Evolutionary conservation across 257 asterid species (phyloP), one percentile per base, ranked within the genome.

Genomic region (Paulownia fortunei): DNA sequence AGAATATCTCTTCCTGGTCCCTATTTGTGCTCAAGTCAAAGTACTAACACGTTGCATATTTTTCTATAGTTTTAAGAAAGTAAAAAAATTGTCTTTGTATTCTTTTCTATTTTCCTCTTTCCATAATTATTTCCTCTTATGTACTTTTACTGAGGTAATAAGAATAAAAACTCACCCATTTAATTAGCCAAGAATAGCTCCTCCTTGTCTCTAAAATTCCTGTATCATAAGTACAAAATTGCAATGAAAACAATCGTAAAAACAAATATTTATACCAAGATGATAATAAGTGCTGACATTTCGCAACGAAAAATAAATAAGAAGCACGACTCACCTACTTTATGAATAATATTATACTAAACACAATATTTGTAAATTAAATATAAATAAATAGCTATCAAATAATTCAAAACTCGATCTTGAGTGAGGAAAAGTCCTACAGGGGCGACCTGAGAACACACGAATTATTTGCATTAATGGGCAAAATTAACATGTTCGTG

Each of bases 391-490:
- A 6, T 19, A 1, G 5, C 19, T 11, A 21, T 41, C 7, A 32
- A 8, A 42, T 2, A 15, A 27, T 34, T 36, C 12, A 36, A 34
- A 36, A 8, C 6, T 5, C 21, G 0, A 54, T 60, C 9, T 0
- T 4, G 3, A 6, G 59, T 51, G 54, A 75, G 69, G 47, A n/a
- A 51, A 42, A 55, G 49, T 60, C 82, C 16, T 41, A 18, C 76
- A 74, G 81, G 81, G 86, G 72, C 83, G 81, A 82, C 83, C 76
- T 79, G 86, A 82, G 81, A 82, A 74, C 81, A 69, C 83, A 74
- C 73, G 15, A 8, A 1, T 16, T 0, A 7, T 23, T 10, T 2
- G 7, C 19, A 51, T 16, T 61, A 13, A 23, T 5, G 0, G 1
- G 0, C 13, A 2, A 24, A 12, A 21, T 10, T 0, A 16, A 36